Percentiles rank a stretch among this genome's conserved stretches.
These are phyloP conservation scores for Trichoderma parareesei DNA, from an alignment of 495 filamentous ascomycete genomes.

Conservation along the genomic window DNA sequence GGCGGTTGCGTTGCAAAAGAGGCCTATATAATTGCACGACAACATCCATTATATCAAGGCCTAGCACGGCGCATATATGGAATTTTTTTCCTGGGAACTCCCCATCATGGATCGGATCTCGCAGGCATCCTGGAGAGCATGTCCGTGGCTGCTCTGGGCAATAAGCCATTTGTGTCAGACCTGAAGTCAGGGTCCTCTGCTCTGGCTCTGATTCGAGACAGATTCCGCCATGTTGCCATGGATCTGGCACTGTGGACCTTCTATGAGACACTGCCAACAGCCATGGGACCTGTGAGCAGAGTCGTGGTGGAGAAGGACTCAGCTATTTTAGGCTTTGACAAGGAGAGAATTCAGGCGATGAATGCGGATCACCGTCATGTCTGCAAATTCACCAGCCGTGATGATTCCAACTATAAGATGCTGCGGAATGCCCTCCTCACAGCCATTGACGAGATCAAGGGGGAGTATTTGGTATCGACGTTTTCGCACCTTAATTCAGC, in stretches of 20 bases:
- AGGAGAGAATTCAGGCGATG: not conserved
- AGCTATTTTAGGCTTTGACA: not conserved
- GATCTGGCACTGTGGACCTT: not conserved
- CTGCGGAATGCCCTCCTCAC: not conserved
- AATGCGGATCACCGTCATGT: not conserved
- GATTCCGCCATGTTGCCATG: not conserved
- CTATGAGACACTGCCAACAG: not conserved
- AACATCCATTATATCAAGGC: not conserved
- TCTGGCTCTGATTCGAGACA: no score
- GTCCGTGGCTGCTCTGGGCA: not conserved
- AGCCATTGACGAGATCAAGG: not conserved
- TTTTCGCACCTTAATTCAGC: no score
- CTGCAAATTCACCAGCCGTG: not conserved
- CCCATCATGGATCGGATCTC: not conserved
- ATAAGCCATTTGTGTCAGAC: not conserved
- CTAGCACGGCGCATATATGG: not conserved
- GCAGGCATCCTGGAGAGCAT: not conserved
- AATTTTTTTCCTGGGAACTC: not conserved
- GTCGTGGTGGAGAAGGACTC: not conserved
- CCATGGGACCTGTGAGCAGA: not conserved
- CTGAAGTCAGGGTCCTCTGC: no score
- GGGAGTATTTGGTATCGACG: no score
- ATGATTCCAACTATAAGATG: not conserved
- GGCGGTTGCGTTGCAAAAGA: not conserved
- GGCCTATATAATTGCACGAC: not conserved